Percentiles rank a stretch among this genome's conserved stretches.
phyloP scores from a whole-genome alignment of 768 basidiomycete genomes.

The Auricularia sp. region DNA sequence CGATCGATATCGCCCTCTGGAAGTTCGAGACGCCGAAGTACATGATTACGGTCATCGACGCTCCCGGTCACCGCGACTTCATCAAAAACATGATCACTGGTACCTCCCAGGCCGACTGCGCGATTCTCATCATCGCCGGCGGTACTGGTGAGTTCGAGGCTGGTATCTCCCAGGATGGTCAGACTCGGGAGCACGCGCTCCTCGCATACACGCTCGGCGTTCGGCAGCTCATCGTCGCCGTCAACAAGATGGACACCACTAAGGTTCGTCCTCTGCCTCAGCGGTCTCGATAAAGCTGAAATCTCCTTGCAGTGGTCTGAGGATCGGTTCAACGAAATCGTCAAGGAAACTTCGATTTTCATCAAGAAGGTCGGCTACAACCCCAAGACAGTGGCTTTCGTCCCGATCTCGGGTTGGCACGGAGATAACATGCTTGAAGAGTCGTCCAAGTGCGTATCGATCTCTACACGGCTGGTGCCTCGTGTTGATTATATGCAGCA shows the following conservation, averaged over 20 bases:
- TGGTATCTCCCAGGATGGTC: slow-evolving; percentile 99
- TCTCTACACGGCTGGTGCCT: slow-evolving; percentile 6
- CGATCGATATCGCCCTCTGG: slow-evolving; percentile 99
- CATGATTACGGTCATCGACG: slow-evolving; percentile 96
- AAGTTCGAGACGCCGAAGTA: slow-evolving; percentile 99
- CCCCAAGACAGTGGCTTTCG: slow-evolving; percentile 96
- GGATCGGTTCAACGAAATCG: slow-evolving; percentile 98
- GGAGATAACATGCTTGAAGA: slow-evolving; percentile 99
- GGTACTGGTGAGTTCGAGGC: slow-evolving; percentile 99
- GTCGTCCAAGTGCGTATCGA: slow-evolving; percentile 66
- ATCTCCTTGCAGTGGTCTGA: slow-evolving; percentile 72
- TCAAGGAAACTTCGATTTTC: slow-evolving; percentile 96
- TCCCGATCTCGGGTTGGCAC: slow-evolving; percentile 99
- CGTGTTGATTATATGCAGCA: slow-evolving; percentile 40
- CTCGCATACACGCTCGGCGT: slow-evolving; percentile 99
- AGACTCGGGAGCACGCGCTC: slow-evolving; percentile 99
- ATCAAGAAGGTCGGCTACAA: slow-evolving; percentile 99
- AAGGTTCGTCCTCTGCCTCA: slow-evolving; percentile 64
- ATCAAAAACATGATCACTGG: slow-evolving; percentile 99
- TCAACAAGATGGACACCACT: slow-evolving; percentile 99
- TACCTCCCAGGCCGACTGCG: slow-evolving; percentile 99
- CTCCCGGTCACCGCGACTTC: slow-evolving; percentile 99
- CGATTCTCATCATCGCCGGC: slow-evolving; percentile 97
- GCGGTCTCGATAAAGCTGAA: too few relatives aligned
- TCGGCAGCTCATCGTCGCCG: slow-evolving; percentile 97